A percentile compares a stretch with the other conserved stretches of the same genome.
Conservation (phyloP, 1,284 basidiomycete species). For the Stygiomarasmius scandens region DNA sequence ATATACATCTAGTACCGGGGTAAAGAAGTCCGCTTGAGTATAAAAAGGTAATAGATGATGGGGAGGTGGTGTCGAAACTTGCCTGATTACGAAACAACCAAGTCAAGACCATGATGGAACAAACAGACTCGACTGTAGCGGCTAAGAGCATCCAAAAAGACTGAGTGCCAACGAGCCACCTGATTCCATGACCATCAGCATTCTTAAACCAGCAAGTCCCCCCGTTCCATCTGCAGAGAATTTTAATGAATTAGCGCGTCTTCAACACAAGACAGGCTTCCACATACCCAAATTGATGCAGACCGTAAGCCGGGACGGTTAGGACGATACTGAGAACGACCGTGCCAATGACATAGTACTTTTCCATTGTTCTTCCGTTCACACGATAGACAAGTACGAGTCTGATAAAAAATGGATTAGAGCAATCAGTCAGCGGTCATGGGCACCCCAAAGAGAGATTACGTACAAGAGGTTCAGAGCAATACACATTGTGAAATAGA, state of each 20-base stretch:
- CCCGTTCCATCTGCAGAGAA: not conserved
- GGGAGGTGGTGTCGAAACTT: not conserved
- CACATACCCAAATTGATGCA: constrained; percentile 24
- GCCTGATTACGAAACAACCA: constrained; percentile 19
- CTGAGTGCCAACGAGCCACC: constrained; percentile 18
- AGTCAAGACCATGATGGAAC: constrained; percentile 18
- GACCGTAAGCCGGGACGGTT: constrained; percentile 22
- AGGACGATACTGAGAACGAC: constrained; percentile 17
- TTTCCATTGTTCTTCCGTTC: constrained; percentile 28
- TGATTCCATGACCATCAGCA: not conserved
- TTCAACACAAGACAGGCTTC: too few relatives aligned
- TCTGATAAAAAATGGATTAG: constrained; percentile 9
- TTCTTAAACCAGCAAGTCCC: constrained; percentile 11
- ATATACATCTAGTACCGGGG: not conserved
- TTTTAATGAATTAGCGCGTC: too few relatives aligned
- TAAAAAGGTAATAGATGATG: too few relatives aligned
- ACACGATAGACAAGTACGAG: constrained; percentile 25
- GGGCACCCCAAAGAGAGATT: not conserved
- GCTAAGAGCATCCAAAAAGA: constrained; percentile 25
- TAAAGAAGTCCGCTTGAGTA: not conserved
- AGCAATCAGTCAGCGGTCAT: not conserved
- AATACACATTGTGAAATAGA: constrained; percentile 26
- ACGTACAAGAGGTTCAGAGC: constrained; percentile 27
- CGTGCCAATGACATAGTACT: constrained; percentile 27
- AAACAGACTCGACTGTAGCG: constrained; percentile 23